Percentiles rank a stretch among this genome's conserved stretches.
phyloP scores from a whole-genome alignment of 306 rosid species.

The Myrica gale region DNA sequence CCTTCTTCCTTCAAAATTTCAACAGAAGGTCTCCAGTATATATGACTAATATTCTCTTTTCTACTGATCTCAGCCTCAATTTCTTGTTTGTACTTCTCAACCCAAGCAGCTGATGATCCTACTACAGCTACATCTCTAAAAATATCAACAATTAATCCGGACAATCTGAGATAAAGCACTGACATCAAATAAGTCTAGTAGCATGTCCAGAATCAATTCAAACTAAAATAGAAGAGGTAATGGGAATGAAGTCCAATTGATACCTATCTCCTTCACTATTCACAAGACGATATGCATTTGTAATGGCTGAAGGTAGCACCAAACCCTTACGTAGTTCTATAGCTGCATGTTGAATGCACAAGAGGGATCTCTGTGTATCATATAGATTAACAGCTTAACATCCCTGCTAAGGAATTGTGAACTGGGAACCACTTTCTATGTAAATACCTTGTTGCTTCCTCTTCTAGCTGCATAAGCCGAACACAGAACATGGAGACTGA shows the following conservation, averaged over 20 bases:
- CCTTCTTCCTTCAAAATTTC: slow-evolving; percentile 93
- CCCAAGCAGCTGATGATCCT: slow-evolving; percentile 98
- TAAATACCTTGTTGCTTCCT: slow-evolving; percentile 67
- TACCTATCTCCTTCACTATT: slow-evolving; percentile 97
- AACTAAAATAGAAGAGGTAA: not conserved
- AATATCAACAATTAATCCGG: slow-evolving; percentile 78
- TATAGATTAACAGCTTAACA: slow-evolving; percentile 22
- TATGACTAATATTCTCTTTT: slow-evolving; percentile 54
- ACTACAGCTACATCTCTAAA: slow-evolving; percentile 92
- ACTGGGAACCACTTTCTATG: slow-evolving; percentile 11
- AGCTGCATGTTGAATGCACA: slow-evolving; percentile 71
- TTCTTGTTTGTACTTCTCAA: slow-evolving; percentile 79
- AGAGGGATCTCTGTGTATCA: slow-evolving; percentile 55
- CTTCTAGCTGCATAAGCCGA: slow-evolving; percentile 87
- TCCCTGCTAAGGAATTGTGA: slow-evolving; percentile 14
- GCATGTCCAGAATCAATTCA: slow-evolving; percentile 4
- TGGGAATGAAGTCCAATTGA: not conserved
- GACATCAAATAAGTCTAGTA: slow-evolving; percentile 15
- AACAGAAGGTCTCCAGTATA: slow-evolving; percentile 81
- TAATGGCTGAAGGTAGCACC: slow-evolving; percentile 74
- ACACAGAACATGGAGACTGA: slow-evolving; percentile 89
- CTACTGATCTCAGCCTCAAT: slow-evolving; percentile 56
- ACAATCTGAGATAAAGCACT: slow-evolving; percentile 52
- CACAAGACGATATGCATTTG: slow-evolving; percentile 78
- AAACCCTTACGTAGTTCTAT: slow-evolving; percentile 59